Evolutionary conservation across 495 filamentous ascomycete genomes (phyloP).

Genomic region (Trichocladium uniseriatum): DNA sequence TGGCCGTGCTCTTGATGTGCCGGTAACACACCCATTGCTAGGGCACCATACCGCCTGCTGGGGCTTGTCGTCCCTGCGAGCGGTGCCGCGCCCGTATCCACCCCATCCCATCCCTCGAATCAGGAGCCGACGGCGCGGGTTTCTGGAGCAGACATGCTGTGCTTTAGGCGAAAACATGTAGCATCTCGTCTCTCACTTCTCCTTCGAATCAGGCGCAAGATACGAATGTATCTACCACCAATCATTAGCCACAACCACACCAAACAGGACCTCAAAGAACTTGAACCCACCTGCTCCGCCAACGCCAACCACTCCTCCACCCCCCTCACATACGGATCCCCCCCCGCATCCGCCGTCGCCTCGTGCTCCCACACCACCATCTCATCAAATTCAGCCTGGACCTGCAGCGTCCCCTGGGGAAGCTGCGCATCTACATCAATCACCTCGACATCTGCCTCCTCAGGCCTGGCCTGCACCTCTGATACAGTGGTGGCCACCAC

Average conservation of each 20-base stretch:
- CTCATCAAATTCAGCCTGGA: slow-evolving; percentile 66
- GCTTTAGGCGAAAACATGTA: too few relatives aligned
- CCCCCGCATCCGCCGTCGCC: slow-evolving; percentile 33
- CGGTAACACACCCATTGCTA: too few relatives aligned
- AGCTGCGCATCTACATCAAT: slow-evolving; percentile 42
- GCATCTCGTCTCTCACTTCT: not conserved
- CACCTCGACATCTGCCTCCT: slow-evolving; percentile 22
- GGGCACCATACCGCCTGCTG: too few relatives aligned
- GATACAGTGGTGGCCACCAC: slow-evolving; percentile 26
- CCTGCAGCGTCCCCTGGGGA: slow-evolving; percentile 46
- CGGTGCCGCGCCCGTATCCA: too few relatives aligned
- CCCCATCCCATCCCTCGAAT: too few relatives aligned
- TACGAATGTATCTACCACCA: slow-evolving; percentile 4
- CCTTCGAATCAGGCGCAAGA: not conserved
- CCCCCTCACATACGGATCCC: slow-evolving; percentile 50
- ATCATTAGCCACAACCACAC: too few relatives aligned
- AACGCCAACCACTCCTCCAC: slow-evolving; percentile 80
- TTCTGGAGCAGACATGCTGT: too few relatives aligned
- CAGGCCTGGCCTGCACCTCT: slow-evolving; percentile 6
- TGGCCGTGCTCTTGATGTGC: too few relatives aligned
- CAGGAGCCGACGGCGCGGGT: too few relatives aligned
- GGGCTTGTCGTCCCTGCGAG: too few relatives aligned
- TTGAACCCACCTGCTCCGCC: slow-evolving; percentile 44
- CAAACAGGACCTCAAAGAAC: too few relatives aligned
- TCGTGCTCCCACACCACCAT: slow-evolving; percentile 81